Conservation (phyloP, 306 rosid genomes). For the Cotoneaster glaucophyllus region DNA sequence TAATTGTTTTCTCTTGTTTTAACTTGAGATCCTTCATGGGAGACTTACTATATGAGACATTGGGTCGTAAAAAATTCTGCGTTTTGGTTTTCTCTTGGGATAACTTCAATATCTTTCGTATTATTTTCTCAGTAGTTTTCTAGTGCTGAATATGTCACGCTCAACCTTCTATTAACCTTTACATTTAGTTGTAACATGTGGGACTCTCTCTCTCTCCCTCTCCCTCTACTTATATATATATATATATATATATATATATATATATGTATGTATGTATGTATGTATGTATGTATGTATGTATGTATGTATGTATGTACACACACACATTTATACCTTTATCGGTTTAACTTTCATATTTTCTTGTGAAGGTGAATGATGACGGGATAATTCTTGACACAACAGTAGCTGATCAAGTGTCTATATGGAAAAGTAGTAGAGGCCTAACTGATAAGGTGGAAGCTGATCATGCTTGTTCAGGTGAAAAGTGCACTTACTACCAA, state of each 20-base stretch:
- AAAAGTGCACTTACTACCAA: constrained; percentile 74
- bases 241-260: too few species aligned
- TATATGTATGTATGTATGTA: too few species aligned
- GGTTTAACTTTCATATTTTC: constrained; percentile 2
- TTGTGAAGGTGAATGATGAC: constrained; percentile 67
- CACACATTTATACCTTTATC: too few species aligned
- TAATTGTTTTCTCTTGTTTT: neutral
- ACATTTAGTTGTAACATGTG: neutral
- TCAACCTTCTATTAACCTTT: neutral
- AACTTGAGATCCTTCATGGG: neutral
- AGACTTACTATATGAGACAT: neutral
- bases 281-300: too few species aligned
- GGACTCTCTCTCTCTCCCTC: neutral
- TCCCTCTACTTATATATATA: too few species aligned
- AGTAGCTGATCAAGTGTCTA: constrained; percentile 82
- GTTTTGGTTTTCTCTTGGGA: neutral
- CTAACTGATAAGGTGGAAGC: constrained; percentile 60
- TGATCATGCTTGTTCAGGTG: constrained; percentile 90
- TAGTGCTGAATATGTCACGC: neutral
- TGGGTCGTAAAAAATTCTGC: neutral
- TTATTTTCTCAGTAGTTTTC: too few species aligned
- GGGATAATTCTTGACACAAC: constrained; percentile 79
- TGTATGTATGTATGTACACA: too few species aligned
- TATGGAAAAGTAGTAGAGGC: constrained; percentile 83
- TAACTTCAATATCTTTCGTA: neutral